Evolutionary conservation across 2,329 filamentous ascomycete species (phyloP), one percentile per base, ranked within the genome.

Genomic region (Penicillium polonicum): DNA sequence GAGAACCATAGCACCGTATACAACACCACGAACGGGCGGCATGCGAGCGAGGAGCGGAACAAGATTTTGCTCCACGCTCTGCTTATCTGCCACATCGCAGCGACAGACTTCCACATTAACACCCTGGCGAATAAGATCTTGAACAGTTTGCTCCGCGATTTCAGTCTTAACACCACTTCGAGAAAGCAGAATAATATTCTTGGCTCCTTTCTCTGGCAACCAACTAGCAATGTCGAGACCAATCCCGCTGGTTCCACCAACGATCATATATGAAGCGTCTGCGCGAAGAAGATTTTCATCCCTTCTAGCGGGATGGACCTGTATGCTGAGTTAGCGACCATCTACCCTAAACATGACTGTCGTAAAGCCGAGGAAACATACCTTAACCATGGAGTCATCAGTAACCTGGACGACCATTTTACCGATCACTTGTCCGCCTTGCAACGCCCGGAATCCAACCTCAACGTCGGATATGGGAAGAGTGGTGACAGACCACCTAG

Each of bases 221-320:
- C 83, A 76, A 51, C 78, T 73, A 1, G 82, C 79, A 33, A 86
- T 79, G 60, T 78, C 79, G 13, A 78, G 76, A 1, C 84, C 85
- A 1, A 87, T 75, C 1, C 84, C 85, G 10, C 83, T 83, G 0
- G 85, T 75, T 0, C 83, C 83, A n/a, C 85, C 85, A 3, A 79
- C 77, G 2, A 87, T 70, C 5, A 87, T 60, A 58, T 87, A 87
- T 0, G 83, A 82, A 0, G 72, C 76, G 13, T 67, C 60, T 7
- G 61, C 19, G 6, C 46, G 53, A 4, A 67, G 60, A 3, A 67
- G 59, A 7, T 57, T 57, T 19, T 65, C 63, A 19, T 63, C 62
- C 23, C 56, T 62, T 27, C 63, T 51, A 8, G 65, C 60, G 1
- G 65, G 65, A 33, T 67, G 58, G 17, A 67, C 65, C 65, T 67